A percentile compares a stretch with the other conserved stretches of the same genome.
Conservation (phyloP, 2,329 filamentous ascomycete species). For the Pestalotiopsis sp. region DNA sequence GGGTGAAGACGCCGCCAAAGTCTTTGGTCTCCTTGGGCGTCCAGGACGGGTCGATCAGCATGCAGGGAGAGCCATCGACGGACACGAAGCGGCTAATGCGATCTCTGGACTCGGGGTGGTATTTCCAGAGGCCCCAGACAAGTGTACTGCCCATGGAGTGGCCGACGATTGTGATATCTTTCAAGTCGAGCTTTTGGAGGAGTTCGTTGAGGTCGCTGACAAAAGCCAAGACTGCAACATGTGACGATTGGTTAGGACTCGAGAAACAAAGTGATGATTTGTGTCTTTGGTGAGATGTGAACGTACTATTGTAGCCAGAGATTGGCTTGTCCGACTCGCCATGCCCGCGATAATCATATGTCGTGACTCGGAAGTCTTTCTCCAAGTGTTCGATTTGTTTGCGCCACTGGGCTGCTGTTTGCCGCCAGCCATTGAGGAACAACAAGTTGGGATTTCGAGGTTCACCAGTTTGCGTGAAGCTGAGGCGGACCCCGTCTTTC, state of each 20-base stretch:
- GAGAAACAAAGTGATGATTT: too few species aligned
- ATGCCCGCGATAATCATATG: slow-evolving; percentile 35
- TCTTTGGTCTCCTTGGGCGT: slow-evolving; percentile 21
- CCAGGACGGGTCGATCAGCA: slow-evolving; percentile 31
- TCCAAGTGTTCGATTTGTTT: slow-evolving; percentile 32
- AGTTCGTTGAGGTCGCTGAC: slow-evolving; percentile 13
- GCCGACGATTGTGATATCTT: slow-evolving; percentile 31
- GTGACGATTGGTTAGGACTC: too few species aligned
- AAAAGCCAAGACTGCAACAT: neutral
- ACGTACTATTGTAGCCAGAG: slow-evolving; percentile 30
- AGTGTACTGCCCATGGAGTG: slow-evolving; percentile 39
- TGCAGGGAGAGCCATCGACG: slow-evolving; percentile 30
- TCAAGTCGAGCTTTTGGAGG: slow-evolving; percentile 30
- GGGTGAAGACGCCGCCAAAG: slow-evolving; percentile 24
- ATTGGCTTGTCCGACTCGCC: slow-evolving; percentile 35
- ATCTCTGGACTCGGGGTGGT: slow-evolving; percentile 23
- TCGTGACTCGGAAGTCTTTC: slow-evolving; percentile 30
- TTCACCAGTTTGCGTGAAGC: slow-evolving; percentile 29
- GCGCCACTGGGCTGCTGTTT: slow-evolving; percentile 33
- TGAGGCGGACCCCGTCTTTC: slow-evolving; percentile 29
- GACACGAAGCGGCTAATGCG: slow-evolving; percentile 30
- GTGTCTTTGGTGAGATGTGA: slow-evolving; percentile 9
- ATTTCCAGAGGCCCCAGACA: slow-evolving; percentile 34
- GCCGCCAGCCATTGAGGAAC: slow-evolving; percentile 35
- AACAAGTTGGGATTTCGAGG: slow-evolving; percentile 26